Conservation (phyloP, 805 yeast genomes). For the Saturnispora zaruensis region DNA sequence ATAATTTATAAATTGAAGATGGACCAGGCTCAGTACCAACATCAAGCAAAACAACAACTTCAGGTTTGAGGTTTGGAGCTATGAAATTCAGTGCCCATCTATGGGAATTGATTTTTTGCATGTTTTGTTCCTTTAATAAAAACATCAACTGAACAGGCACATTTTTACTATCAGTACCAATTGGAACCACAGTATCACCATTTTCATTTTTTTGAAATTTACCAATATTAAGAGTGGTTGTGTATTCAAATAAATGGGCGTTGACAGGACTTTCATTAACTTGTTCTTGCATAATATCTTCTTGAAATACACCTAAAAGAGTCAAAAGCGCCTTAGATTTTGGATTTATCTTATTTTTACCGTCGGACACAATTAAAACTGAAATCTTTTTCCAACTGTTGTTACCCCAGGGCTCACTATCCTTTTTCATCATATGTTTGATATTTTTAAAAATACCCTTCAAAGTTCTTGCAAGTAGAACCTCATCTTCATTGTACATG, state of each 20-base stretch:
- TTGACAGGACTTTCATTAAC: conserved; percentile 75
- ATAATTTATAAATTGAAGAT: conserved; percentile 77
- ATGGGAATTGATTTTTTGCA: conserved; percentile 87
- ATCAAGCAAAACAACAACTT: conserved; percentile 74
- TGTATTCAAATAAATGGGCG: conserved; percentile 88
- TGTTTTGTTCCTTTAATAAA: conserved; percentile 81
- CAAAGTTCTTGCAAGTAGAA: conserved; percentile 71
- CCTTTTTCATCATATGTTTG: conserved; percentile 51
- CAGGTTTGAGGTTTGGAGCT: conserved; percentile 73
- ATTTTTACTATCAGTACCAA: conserved; percentile 45
- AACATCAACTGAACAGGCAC: conserved; percentile 83
- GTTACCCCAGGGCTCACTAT: conserved; percentile 67
- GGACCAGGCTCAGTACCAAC: conserved; percentile 92
- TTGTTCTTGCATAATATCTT: conserved; percentile 85
- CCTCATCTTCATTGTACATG: conserved; percentile 87
- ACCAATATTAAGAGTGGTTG: conserved; percentile 75
- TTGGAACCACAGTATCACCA: conserved; percentile 49
- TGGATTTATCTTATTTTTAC: conserved; percentile 73
- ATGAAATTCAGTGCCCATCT: conserved; percentile 94
- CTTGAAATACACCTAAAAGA: conserved; percentile 84
- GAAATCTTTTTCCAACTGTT: conserved; percentile 92
- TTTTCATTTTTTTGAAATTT: conserved; percentile 34
- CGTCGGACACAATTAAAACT: conserved; percentile 83
- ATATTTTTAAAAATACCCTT: conserved; percentile 88
- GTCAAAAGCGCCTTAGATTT: conserved; percentile 73